Base-by-base conservation (phyloP, 2,329 filamentous ascomycete species). In the Sporothrix mexicana region DNA sequence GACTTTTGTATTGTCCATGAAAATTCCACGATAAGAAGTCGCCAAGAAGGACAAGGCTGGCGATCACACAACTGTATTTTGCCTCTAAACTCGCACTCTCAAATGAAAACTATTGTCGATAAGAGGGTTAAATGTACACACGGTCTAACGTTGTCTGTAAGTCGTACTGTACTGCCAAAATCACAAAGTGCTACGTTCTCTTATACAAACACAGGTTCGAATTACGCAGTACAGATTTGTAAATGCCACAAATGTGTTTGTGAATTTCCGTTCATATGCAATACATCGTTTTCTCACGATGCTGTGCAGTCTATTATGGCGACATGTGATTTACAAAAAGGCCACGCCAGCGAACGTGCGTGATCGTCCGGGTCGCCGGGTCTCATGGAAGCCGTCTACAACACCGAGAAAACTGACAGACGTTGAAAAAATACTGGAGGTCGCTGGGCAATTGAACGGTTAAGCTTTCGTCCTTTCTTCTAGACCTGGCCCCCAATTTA, bases 291-390 rank as follows among this genome's bases (percentile, higher is more conserved):
- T 30, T 30, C 30, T 36, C 30, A 36, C 30, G 30, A 36, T 36
- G 30, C 3, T 36, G 30, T 36, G 30, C 13, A 51, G 2, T 10
- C 20, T 7, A 8, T 53, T 17, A 20, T 8, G 3, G 5, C 17
- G 49, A 53, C 49, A 53, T 53, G 5, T 7, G 10, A 20, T 10
- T 8, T 20, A 53, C 49, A 49, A 13, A 49, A 17, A 17, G n/a
- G n/a, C 51, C 3, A 59, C 55, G 30, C 41, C n/a, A 10, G 2
- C 41, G 61, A 25, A 47, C 25, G 30, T 69, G 67, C 67, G 30
- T 69, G 67, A 69, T 69, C 67, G 67, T 23, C 67, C 67, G 67
- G 67, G 57, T 69, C 67, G 17, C 12, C 43, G 25, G 23, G 23
- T 30, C 49, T 10, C 17, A 53, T 9, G 49, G 49, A 30, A 41